These are phyloP conservation scores for Sporodiniella umbellata DNA, from an alignment of 371 early-diverging fungal species.

Conservation along the genomic window DNA sequence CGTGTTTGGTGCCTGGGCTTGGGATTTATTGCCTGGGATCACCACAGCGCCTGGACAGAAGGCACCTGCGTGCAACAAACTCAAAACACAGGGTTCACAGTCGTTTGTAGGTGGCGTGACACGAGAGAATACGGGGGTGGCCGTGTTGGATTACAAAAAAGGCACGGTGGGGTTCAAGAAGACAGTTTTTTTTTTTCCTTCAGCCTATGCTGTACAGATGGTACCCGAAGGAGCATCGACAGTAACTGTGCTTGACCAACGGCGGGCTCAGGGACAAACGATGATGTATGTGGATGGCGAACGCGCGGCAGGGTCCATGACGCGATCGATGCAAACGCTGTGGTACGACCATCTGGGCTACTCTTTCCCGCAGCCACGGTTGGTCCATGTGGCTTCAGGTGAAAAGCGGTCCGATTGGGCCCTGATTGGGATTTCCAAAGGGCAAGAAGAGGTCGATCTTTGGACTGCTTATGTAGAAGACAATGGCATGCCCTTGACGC, in stretches of 20 bases:
- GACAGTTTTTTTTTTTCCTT: constrained; percentile 29
- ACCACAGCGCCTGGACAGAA: constrained; percentile 24
- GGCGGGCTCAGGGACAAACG: constrained; percentile 9
- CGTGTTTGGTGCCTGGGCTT: constrained; percentile 28
- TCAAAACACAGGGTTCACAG: constrained; percentile 9
- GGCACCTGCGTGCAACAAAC: constrained; percentile 4
- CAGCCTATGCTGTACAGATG: constrained; percentile 26
- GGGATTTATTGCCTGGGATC: constrained; percentile 30
- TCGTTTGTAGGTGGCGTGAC: constrained; percentile 25
- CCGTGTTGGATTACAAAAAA: constrained; percentile 24
- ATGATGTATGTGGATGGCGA: constrained; percentile 5
- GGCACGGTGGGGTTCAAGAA: constrained; percentile 23
- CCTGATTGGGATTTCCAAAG: constrained; percentile 23
- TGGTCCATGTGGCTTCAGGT: constrained; percentile 14
- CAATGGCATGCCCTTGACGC: constrained; percentile 4
- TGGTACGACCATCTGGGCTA: constrained; percentile 32
- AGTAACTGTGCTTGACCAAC: constrained; percentile 30
- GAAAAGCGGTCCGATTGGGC: constrained; percentile 15
- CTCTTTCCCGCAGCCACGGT: constrained; percentile 13
- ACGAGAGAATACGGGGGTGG: constrained; percentile 24
- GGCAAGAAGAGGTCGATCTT: constrained; percentile 6
- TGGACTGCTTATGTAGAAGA: constrained; percentile 25
- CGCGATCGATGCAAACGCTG: constrained; percentile 10
- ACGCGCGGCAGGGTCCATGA: too few relatives aligned
- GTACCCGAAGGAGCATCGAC: constrained; percentile 14